These are phyloP conservation scores for Stramenopiles sp. DNA, from an alignment of 352 stramenopile genomes.

Conservation along the genomic window DNA sequence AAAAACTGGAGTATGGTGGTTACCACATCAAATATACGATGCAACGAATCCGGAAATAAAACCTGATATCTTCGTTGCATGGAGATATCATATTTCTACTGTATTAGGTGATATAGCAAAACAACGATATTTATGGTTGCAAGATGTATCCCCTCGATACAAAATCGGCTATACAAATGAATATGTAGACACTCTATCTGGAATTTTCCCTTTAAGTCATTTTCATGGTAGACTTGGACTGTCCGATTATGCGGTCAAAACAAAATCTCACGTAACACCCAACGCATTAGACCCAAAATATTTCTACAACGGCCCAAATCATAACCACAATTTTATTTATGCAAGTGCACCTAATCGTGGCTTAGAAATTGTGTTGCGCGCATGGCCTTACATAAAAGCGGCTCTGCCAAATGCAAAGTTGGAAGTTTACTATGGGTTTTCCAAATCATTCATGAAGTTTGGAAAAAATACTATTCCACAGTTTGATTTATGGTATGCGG, in stretches of 20 bases:
- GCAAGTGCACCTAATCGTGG: constrained; percentile 52
- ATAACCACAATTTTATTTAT: constrained; percentile 48
- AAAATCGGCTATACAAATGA: constrained; percentile 1
- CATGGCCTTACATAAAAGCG: constrained; percentile 43
- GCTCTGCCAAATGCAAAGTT: constrained; percentile 35
- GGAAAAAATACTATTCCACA: constrained; percentile 23
- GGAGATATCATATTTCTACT: constrained; percentile 59
- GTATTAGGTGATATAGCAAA: constrained; percentile 26
- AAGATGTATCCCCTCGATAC: constrained; percentile 30
- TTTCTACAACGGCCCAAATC: constrained; percentile 38
- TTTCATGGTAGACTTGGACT: constrained; percentile 30
- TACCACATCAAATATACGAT: constrained; percentile 44
- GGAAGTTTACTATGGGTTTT: constrained; percentile 66
- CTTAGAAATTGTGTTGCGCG: constrained; percentile 34
- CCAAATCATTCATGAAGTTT: constrained; percentile 42
- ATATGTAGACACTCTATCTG: background rate
- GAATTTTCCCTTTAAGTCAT: constrained; percentile 38
- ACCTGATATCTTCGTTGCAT: constrained; percentile 66
- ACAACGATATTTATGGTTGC: constrained; percentile 46
- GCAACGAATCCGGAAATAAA: background rate
- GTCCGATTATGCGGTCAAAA: constrained; percentile 17
- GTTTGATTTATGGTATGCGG: constrained; percentile 37
- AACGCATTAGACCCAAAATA: constrained; percentile 47
- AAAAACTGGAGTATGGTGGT: constrained; percentile 34
- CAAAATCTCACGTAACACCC: constrained; percentile 32